These are phyloP conservation scores for Ceratocystis albifundus DNA, from an alignment of 2,329 filamentous ascomycete species.

Conservation along the genomic window DNA sequence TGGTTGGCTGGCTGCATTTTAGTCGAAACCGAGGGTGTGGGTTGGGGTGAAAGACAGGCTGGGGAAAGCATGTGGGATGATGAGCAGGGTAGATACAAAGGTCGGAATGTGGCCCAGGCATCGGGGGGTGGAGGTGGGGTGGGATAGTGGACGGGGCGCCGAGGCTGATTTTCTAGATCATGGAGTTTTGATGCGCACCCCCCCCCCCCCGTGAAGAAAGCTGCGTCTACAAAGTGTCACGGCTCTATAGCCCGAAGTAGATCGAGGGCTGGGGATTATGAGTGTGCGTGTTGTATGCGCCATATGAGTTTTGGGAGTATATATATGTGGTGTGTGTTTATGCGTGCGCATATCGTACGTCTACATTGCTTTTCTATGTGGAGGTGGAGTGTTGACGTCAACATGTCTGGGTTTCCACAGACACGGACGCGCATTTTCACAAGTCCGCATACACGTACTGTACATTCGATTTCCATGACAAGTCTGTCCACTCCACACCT, in stretches of 20 bases:
- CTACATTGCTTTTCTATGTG: no score
- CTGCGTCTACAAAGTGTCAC: background rate
- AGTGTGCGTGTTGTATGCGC: background rate
- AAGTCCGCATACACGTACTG: no score
- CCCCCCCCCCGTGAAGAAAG: background rate
- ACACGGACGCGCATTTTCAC: no score
- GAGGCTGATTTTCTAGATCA: background rate
- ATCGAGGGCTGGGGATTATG: background rate
- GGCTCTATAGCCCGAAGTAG: background rate
- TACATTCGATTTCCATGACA: no score
- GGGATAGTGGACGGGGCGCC: background rate
- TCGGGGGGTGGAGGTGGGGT: background rate
- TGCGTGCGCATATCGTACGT: no score
- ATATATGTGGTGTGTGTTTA: no score
- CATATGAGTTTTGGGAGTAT: no score
- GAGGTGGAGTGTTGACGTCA: no score
- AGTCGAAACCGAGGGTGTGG: background rate
- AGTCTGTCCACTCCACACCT: no score
- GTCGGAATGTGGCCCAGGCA: background rate
- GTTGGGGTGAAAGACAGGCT: background rate
- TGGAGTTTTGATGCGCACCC: background rate
- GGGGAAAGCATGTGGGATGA: background rate
- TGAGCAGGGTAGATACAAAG: background rate
- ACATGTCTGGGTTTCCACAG: no score
- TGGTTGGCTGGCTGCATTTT: background rate